Base-by-base conservation (phyloP, 352 stramenopile genomes). In the Globisporangium cylindrosporum region DNA sequence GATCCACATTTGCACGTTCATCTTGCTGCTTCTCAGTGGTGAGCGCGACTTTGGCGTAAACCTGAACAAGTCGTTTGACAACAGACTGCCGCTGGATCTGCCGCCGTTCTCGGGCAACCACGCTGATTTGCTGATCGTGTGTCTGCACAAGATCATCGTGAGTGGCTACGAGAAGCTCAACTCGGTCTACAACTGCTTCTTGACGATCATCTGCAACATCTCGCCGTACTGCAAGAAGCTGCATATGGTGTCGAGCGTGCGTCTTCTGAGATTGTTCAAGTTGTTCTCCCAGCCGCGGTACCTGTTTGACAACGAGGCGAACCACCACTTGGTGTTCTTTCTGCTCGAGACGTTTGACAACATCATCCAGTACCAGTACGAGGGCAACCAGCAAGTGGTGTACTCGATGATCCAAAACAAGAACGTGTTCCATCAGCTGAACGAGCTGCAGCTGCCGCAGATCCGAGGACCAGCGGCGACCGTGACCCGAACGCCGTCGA, bases 301-400 rank as follows among this genome's bases (percentile, higher is more conserved):
- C 66, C 77, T 99, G 10, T 99, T 99, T 68, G 90, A 96, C 67
- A 95, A 96, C 59, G 96, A 99, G 66, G 95, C 94, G 20, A 98
- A 98, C 66, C 92, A 99, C 73, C 84, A 94, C 56, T 90, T 99
- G 63, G 86, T 99, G 27, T 98, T 97, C 29, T 94, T 99, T 49
- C 70, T 99, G 53, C 82, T 99, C 36, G 97, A 99, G 78, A 95
- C 98, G 5, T 99, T 99, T 74, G 98, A 99, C 81, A 99, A 99
- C 79, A 97, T 99, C 59, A 98, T 99, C 71, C 98, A 99, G 86
- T 99, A 99, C 71, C 98, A 99, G 78, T 94, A 93, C 72, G 80
- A 91, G 56, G 97, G 97, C 60, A 99, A 99, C 79, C 86, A 97
- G 57, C 96, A 99, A 73, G 83, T 99, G 32, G 86, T 99, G 12